Base-by-base conservation (phyloP, 2,329 filamentous ascomycete genomes). In the Erysiphe neolycopersici region DNA sequence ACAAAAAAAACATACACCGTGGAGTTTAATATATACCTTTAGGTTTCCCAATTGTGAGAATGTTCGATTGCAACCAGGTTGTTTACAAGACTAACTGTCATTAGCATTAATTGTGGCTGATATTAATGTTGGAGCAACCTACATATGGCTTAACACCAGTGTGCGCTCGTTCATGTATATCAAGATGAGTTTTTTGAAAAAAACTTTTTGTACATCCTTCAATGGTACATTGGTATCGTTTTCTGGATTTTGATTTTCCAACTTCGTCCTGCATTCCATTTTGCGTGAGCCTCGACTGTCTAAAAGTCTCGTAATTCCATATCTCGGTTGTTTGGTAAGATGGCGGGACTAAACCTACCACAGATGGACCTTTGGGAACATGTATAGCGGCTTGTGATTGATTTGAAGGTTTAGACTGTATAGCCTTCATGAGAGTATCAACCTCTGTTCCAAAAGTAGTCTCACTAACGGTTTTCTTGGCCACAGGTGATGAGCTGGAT, bases 1-100 rank as follows among this genome's bases (percentile, higher is more conserved):
- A 2, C 26, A 11, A 2, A 4, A n/a, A 16, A 13, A 8, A 3
- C 22, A 14, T 5, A 17, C 32, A 29, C n/a, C 31, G 22, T 30
- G 29, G 37, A 9, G 13, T 16, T n/a, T 17, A 14, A n/a, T 10
- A 22, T 16, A 53, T 61, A 83, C 79, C 65, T 85, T 89, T 41
- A 94, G 66, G 55, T 95, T 95, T 11, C 87, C 87, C 8, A 82
- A 67, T 58, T 94, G 87, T 13, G 82, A 89, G 58, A 95, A 95
- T 11, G 72, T 68, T 52, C 82, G 76, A 19, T 73, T 73, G 58
- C 87, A 95, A 5, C 68, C 68, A 3, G 72, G 68, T 49, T 79
- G 69, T 49, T 72, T 75, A 63, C 83, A 92, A 30, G 44, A 36
- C 50, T 54, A 30, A 36, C 14, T n/a, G 29, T 22, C 11, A 6